Percentiles rank a stretch among this genome's conserved stretches.
phyloP scores from a whole-genome alignment of 805 yeast genomes.

The Saccharomycopsis selenospora region DNA sequence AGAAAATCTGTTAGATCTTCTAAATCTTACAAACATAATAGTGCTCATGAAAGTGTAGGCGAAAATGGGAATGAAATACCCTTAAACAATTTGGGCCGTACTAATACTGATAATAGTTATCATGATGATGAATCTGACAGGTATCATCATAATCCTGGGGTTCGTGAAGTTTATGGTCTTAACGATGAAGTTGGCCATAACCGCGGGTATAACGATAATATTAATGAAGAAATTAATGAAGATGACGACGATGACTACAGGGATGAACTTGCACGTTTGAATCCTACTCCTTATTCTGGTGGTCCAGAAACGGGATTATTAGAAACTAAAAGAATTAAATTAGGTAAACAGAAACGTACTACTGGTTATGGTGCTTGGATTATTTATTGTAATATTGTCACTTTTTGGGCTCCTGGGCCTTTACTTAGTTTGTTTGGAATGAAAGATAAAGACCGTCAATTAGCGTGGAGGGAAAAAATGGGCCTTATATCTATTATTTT shows the following conservation, averaged over 20 bases:
- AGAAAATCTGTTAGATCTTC: conserved; percentile 1
- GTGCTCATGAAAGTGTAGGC: not conserved
- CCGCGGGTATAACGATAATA: not conserved
- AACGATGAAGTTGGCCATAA: conserved; percentile 45
- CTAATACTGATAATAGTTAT: not conserved
- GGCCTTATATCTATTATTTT: conserved; percentile 73
- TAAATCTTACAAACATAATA: conserved; percentile 12
- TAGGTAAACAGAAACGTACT: conserved; percentile 11
- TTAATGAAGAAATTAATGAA: not conserved
- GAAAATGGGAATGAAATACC: conserved; percentile 5
- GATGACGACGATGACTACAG: conserved; percentile 3
- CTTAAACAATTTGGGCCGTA: not conserved
- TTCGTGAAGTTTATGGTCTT: conserved; percentile 47
- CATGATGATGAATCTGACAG: not conserved
- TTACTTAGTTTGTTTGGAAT: conserved; percentile 67
- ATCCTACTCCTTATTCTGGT: conserved; percentile 12
- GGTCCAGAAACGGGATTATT: not conserved
- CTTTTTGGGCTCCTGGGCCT: conserved; percentile 90
- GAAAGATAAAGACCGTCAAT: conserved; percentile 71
- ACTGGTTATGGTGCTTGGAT: conserved; percentile 53
- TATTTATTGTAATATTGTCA: conserved; percentile 67
- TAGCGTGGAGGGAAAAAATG: conserved; percentile 96
- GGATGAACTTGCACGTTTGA: conserved; percentile 15
- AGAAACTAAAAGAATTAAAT: conserved; percentile 17
- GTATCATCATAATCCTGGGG: conserved; percentile 22